Percentiles rank a stretch among this genome's conserved stretches.
Evolutionary conservation across 106 monocot species (phyloP).

Genomic region (Dendrobium huoshanense): DNA sequence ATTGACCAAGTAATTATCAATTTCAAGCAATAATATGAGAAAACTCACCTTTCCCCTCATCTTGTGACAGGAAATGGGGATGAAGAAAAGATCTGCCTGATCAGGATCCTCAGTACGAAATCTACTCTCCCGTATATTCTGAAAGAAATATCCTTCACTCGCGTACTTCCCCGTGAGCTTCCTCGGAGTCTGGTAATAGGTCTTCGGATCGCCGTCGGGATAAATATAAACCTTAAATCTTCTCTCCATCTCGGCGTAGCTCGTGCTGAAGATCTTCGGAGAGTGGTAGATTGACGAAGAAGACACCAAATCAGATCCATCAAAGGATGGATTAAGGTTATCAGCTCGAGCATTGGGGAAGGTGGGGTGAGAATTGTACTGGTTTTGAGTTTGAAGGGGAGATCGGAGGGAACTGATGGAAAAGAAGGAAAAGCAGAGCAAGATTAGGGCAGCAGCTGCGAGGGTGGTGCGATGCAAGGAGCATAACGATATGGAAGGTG

Average conservation of each 20-base stretch:
- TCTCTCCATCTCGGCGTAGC: slow-evolving; percentile 71
- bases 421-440: slow-evolving; percentile 56
- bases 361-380: slow-evolving; percentile 9
- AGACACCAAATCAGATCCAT: neutral
- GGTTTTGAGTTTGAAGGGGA: slow-evolving; percentile 9
- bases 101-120: slow-evolving; percentile 84
- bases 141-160: slow-evolving; percentile 97
- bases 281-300: slow-evolving; percentile 62
- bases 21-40: neutral
- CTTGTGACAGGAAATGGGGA: slow-evolving; percentile 89
- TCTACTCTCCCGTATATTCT: slow-evolving; percentile 81
- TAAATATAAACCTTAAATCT: slow-evolving; percentile 86
- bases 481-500: neutral
- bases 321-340: neutral
- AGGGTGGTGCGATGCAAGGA: slow-evolving; percentile 42
- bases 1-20: neutral
- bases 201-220: slow-evolving; percentile 84
- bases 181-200: slow-evolving; percentile 88
- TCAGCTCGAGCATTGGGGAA: neutral
- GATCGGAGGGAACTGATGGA: slow-evolving; percentile 59
- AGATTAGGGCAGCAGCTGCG: slow-evolving; percentile 29
- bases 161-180: slow-evolving; percentile 97
- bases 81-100: slow-evolving; percentile 82
- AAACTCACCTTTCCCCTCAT: slow-evolving; percentile 84
- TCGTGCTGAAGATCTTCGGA: slow-evolving; percentile 43